Conservation (phyloP, 352 stramenopile genomes). For the Pythium utonaiense region DNA sequence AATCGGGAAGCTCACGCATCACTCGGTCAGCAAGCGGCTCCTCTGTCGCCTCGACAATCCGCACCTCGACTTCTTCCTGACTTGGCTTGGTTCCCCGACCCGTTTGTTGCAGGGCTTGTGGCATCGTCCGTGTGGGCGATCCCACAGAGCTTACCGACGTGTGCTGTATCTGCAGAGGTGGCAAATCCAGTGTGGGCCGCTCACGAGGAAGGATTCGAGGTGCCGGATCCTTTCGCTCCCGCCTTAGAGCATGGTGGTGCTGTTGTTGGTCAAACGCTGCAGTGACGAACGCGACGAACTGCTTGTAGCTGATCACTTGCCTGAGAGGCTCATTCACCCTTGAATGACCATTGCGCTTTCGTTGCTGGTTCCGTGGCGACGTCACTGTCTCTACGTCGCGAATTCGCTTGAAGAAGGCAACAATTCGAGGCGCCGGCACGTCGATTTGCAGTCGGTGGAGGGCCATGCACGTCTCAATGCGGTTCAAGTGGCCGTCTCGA, state of each 20-base stretch:
- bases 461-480: constrained; percentile 67
- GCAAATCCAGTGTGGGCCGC: neutral
- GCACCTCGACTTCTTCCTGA: neutral
- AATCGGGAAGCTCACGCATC: constrained; percentile 20
- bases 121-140: neutral
- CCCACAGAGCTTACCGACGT: neutral
- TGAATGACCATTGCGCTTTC: neutral
- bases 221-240: neutral
- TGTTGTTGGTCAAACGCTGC: constrained; percentile 35
- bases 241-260: neutral
- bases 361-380: neutral
- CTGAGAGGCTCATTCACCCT: constrained; percentile 28
- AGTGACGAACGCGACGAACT: constrained; percentile 71
- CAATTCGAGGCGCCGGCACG: constrained; percentile 51
- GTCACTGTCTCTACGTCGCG: constrained; percentile 9
- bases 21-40: constrained; percentile 14
- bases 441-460: constrained; percentile 68
- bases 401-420: constrained; percentile 65
- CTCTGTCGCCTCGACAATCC: constrained; percentile 9
- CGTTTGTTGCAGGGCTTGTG: neutral
- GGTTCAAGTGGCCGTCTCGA: constrained; percentile 64
- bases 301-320: constrained; percentile 75
- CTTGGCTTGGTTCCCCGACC: neutral
- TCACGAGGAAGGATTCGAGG: neutral
- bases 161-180: neutral